Conservation (phyloP, 208 protist genomes). For the Herpetomonas tarakana region DNA sequence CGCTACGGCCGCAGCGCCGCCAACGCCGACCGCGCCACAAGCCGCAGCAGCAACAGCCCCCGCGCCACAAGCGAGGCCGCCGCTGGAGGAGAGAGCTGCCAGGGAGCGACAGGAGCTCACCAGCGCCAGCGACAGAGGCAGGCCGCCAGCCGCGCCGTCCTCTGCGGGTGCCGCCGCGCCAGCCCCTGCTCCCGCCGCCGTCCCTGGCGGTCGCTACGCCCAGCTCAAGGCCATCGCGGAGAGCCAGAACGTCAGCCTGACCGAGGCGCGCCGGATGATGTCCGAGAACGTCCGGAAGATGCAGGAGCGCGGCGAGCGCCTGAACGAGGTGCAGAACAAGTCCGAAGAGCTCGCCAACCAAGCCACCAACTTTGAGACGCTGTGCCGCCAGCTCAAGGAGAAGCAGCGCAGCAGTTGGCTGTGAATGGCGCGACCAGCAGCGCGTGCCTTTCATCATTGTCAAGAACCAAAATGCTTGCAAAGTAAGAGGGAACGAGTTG, state of each 20-base stretch:
- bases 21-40: not conserved
- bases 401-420: conserved; percentile 78
- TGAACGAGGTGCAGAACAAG: conserved; percentile 53
- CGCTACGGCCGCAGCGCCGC: not conserved
- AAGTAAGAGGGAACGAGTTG: no score
- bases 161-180: conserved; percentile 2
- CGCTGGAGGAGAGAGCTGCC: not conserved
- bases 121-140: not conserved
- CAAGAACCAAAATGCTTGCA: not conserved
- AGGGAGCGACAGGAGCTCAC: not conserved
- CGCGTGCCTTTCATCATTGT: not conserved
- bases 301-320: conserved; percentile 64
- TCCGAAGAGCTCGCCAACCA: conserved; percentile 66
- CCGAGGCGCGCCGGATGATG: conserved; percentile 80
- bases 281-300: conserved; percentile 68
- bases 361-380: conserved; percentile 68
- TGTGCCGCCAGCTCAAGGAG: conserved; percentile 70
- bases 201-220: conserved; percentile 48
- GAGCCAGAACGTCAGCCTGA: conserved; percentile 76
- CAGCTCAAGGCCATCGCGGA: conserved; percentile 79
- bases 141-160: not conserved
- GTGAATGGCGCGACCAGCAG: conserved; percentile 11
- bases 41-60: not conserved
- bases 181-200: conserved; percentile 1
- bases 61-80: not conserved